A percentile compares a stretch with the other conserved stretches of the same genome.
Evolutionary conservation across 495 filamentous ascomycete genomes (phyloP).

Genomic region (Talaromyces proteolyticus): DNA sequence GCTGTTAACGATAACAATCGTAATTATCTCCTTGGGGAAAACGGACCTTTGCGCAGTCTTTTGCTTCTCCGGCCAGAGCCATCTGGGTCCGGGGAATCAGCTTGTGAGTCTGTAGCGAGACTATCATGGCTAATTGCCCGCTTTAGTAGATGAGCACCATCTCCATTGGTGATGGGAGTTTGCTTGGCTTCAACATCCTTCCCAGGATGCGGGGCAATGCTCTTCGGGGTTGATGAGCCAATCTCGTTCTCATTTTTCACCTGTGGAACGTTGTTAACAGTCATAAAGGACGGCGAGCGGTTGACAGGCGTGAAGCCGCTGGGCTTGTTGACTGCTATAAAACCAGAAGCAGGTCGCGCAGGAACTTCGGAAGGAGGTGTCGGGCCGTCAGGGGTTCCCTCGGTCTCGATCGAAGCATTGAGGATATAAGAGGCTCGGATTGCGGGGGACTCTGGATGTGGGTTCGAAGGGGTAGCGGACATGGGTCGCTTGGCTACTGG

Average conservation of each 20-base stretch:
- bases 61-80: conserved; percentile 82
- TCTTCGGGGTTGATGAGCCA: conserved; percentile 34
- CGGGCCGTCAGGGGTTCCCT: conserved; percentile 33
- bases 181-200: conserved; percentile 28
- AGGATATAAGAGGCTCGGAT: conserved; percentile 63
- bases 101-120: conserved; percentile 47
- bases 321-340: conserved; percentile 67
- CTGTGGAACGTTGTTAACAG: conserved; percentile 40
- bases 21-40: neutral
- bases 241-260: conserved; percentile 48
- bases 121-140: conserved; percentile 78
- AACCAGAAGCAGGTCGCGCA: conserved; percentile 54
- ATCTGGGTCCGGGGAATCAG: conserved; percentile 59
- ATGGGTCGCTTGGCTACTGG: conserved; percentile 64
- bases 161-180: conserved; percentile 51
- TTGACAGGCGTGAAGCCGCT: conserved; percentile 76
- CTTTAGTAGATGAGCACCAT: conserved; percentile 59
- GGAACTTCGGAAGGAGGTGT: conserved; percentile 44
- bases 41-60: conserved; percentile 82
- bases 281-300: conserved; percentile 48
- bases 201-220: conserved; percentile 27
- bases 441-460: conserved; percentile 63
- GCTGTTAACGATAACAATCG: conserved; percentile 7
- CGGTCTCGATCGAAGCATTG: conserved; percentile 54
- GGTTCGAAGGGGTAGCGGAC: conserved; percentile 57